Conservation (phyloP, 2,329 filamentous ascomycete species). For the Cercospora zeina region DNA sequence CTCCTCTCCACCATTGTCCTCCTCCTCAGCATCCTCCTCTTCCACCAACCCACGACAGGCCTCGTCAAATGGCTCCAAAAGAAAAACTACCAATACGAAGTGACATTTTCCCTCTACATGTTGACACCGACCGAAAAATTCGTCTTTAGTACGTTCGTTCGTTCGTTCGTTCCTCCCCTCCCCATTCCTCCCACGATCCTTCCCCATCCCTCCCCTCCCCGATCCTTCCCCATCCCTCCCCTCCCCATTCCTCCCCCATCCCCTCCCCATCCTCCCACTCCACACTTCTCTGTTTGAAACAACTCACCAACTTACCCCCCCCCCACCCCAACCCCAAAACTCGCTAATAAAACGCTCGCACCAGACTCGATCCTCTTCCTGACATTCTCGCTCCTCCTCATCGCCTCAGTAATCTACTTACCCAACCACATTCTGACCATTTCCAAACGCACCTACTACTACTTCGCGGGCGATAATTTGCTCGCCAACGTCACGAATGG, state of each 20-base stretch:
- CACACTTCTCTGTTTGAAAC: too few relatives aligned
- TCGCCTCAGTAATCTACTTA: slow-evolving; percentile 87
- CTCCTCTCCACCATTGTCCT: slow-evolving; percentile 59
- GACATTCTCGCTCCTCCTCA: slow-evolving; percentile 79
- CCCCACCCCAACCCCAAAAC: too few relatives aligned
- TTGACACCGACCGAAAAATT: slow-evolving; percentile 94
- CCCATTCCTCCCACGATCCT: too few relatives aligned
- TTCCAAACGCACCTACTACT: slow-evolving; percentile 85
- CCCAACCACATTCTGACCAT: slow-evolving; percentile 86
- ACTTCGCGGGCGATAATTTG: slow-evolving; percentile 73
- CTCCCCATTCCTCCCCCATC: too few relatives aligned
- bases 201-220: too few relatives aligned
- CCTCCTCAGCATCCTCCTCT: slow-evolving; percentile 43
- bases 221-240: too few relatives aligned
- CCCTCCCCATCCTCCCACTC: slow-evolving; percentile 11
- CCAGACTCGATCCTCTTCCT: slow-evolving; percentile 92
- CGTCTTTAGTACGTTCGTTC: slow-evolving; percentile 92
- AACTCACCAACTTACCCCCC: too few relatives aligned
- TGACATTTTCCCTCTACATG: slow-evolving; percentile 96
- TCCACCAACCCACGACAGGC: slow-evolving; percentile 48
- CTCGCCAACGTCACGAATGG: too few relatives aligned
- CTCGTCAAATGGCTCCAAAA: slow-evolving; percentile 83
- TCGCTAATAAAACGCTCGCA: not conserved
- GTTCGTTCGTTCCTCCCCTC: too few relatives aligned
- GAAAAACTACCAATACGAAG: slow-evolving; percentile 98